These are phyloP conservation scores for Amyloporia xantha DNA, from an alignment of 768 basidiomycete genomes.

Conservation along the genomic window DNA sequence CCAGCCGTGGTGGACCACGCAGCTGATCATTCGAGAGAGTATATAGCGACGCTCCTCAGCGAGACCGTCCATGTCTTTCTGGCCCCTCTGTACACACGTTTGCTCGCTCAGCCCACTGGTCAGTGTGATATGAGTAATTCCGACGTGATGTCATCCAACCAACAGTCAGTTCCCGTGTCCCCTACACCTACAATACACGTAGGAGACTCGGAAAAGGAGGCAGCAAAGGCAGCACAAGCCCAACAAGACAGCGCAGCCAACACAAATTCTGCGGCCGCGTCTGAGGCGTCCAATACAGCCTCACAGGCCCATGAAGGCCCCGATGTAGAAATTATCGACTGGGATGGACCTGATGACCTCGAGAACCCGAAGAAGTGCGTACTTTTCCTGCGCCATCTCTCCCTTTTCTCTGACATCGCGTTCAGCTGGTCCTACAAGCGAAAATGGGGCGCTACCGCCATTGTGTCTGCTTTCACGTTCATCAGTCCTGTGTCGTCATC, in stretches of 20 bases:
- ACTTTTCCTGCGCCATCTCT: background rate
- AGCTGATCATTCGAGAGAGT: too few species aligned
- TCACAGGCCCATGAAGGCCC: background rate
- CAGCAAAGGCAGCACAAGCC: background rate
- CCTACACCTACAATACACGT: background rate
- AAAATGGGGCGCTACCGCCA: constrained; percentile 62
- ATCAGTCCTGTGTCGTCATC: constrained; percentile 64
- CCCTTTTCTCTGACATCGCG: background rate
- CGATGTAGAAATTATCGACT: constrained; percentile 22
- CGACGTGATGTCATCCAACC: background rate
- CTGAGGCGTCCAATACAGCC: too few species aligned
- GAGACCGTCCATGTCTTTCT: background rate
- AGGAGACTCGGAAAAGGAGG: background rate
- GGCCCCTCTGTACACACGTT: background rate
- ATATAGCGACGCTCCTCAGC: too few species aligned
- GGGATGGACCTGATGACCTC: constrained; percentile 32
- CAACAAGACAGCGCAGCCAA: too few species aligned
- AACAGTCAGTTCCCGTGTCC: background rate
- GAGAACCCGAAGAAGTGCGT: constrained; percentile 30
- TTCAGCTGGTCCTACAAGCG: constrained; percentile 47
- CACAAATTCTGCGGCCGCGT: too few species aligned
- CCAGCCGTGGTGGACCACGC: too few species aligned
- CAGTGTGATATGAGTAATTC: constrained; percentile 2
- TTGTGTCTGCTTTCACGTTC: constrained; percentile 64
- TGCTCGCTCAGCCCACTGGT: constrained; percentile 4